Evolutionary conservation across 768 basidiomycete species (phyloP), one percentile per base, ranked within the genome.

Genomic region (Boletus fagicola): DNA sequence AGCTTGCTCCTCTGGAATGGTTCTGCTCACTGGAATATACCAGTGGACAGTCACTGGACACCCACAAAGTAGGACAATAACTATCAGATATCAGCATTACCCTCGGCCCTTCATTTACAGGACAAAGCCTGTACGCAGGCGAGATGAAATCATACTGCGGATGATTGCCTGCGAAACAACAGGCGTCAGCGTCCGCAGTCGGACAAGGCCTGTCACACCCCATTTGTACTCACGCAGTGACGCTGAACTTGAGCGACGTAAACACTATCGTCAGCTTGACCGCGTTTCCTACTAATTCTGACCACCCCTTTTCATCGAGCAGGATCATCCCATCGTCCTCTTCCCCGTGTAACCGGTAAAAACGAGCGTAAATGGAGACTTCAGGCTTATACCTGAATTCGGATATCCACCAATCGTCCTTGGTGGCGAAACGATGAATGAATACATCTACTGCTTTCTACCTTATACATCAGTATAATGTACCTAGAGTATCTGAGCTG

Each of bases 391-490:
- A 72, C 58, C 56, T 64, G 52, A 53, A 68, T 47, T 72, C 70
- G 38, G 70, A 73, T 70, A 72, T 66, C 72, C 72, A 72, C 70
- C 70, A 72, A 24, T 72, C 70, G 47, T 72, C 70, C 43, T 72
- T 72, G 49, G 72, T 72, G 22, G 70, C 70, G 38, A 72, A 72
- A 24, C 70, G 72, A 35, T 71, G 72, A 5, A 72, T 66, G 54
- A 72, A 72, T 26, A 73, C 18, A 22, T 72, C 70, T 38, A 62
- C 61, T 30, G 56, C 70, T 68, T 70, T 72, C 70, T 72, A 54
- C 36, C 40, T 36, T 22, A 20, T 9, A 33, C 15, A 40, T 71
- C 51, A 67, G 56, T 38, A 49, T 28, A 22, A 36, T 56, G 42
- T 49, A 20, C 26, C 22, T 13, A 40, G 36, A 20, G 24, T 16